Evolutionary conservation across 2,329 filamentous ascomycete species (phyloP).

Genomic region (Curvularia sp.): DNA sequence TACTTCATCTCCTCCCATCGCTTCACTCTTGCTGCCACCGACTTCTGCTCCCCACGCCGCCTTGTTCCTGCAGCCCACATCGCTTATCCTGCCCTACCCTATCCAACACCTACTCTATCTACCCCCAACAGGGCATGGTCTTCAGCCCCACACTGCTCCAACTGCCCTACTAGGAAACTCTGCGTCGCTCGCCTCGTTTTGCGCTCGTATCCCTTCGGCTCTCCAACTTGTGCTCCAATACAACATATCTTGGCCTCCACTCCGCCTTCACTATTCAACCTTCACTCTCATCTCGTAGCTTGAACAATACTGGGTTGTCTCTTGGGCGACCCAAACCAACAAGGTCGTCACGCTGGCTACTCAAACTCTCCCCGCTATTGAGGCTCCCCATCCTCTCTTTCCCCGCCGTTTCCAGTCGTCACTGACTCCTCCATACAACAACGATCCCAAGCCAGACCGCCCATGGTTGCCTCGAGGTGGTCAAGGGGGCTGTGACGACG

Average conservation of each 20-base stretch:
- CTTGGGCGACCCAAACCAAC: constrained; percentile 28
- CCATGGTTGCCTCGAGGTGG: constrained; percentile 46
- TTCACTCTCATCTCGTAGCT: neutral
- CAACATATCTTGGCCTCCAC: neutral
- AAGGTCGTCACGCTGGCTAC: constrained; percentile 48
- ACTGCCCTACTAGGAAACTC: constrained; percentile 21
- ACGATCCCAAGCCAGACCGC: constrained; percentile 43
- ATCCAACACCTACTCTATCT: too few species aligned
- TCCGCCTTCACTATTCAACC: constrained; percentile 6
- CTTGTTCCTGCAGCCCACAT: constrained; percentile 20
- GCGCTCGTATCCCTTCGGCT: neutral
- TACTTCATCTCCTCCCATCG: neutral
- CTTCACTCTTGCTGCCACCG: neutral
- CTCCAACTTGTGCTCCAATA: neutral
- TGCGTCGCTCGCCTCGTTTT: constrained; percentile 8
- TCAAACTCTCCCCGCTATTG: constrained; percentile 48
- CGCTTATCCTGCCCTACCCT: too few species aligned
- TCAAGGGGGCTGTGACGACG: constrained; percentile 45
- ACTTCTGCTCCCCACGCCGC: constrained; percentile 2
- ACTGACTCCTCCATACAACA: constrained; percentile 43
- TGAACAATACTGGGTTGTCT: constrained; percentile 36
- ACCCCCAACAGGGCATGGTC: constrained; percentile 26
- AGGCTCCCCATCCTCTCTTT: constrained; percentile 45
- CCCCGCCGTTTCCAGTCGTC: constrained; percentile 37
- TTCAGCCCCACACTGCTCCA: constrained; percentile 28